These are phyloP conservation scores for Botryotinia narcissicola DNA, from an alignment of 2,329 filamentous ascomycete genomes.

Conservation along the genomic window DNA sequence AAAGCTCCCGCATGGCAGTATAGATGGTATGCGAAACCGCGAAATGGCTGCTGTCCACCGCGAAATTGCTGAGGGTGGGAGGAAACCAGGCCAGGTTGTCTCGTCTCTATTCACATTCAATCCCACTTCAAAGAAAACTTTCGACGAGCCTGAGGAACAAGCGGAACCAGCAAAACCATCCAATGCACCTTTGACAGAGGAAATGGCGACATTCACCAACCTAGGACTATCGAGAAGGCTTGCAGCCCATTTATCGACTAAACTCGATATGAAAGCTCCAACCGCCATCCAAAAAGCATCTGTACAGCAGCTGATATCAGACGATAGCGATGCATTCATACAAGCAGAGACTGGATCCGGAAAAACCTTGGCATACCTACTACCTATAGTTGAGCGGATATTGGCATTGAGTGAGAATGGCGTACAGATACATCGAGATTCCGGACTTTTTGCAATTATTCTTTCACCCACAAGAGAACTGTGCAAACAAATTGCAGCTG, in stretches of 20 bases:
- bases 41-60: conserved; percentile 19
- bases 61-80: conserved; percentile 37
- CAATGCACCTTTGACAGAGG: conserved; percentile 84
- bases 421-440: conserved; percentile 70
- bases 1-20: conserved; percentile 33
- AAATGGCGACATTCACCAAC: conserved; percentile 80
- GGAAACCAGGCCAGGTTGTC: conserved; percentile 63
- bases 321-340: conserved; percentile 88
- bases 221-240: conserved; percentile 79
- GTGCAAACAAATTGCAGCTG: conserved; percentile 87
- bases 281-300: conserved; percentile 94
- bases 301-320: conserved; percentile 73
- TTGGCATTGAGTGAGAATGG: conserved; percentile 65
- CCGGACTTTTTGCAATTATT: conserved; percentile 90
- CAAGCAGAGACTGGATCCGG: conserved; percentile 97
- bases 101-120: conserved; percentile 94
- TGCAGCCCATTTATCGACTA: conserved; percentile 77
- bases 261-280: conserved; percentile 84
- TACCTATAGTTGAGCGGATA: conserved; percentile 88
- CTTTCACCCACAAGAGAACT: conserved; percentile 90
- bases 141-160: conserved; percentile 47
- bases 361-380: conserved; percentile 93
- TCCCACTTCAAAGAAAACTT: conserved; percentile 65
- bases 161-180: conserved; percentile 68
- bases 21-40: conserved; percentile 34